These are phyloP conservation scores for Hibiscus mutabilis DNA, from an alignment of 345 rosid species.

Conservation along the genomic window DNA sequence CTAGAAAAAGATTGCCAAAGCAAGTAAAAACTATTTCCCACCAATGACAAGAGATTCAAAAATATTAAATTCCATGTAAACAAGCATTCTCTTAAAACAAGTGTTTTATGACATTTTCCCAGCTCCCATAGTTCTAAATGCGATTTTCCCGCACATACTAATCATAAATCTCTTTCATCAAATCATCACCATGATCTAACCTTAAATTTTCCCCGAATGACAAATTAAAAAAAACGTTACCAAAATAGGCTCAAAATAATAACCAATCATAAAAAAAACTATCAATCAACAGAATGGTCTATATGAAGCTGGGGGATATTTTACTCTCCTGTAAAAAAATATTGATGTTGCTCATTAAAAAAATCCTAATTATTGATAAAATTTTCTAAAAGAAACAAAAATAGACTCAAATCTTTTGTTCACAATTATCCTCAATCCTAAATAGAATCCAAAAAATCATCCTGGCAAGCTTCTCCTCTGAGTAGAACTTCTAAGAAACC, in stretches of 20 bases:
- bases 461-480: not conserved
- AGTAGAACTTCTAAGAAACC: not conserved
- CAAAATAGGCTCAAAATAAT: not conserved
- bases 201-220: not conserved
- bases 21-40: not conserved
- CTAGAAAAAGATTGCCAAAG: not conserved
- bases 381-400: not conserved
- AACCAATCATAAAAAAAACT: not conserved
- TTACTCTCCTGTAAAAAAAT: not conserved
- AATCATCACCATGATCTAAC: not conserved
- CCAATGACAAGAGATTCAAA: not conserved
- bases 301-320: not conserved
- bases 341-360: not conserved
- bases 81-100: not conserved
- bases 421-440: not conserved
- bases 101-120: not conserved
- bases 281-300: not conserved
- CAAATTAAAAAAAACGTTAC: too few species aligned
- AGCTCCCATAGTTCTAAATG: constrained; percentile 3
- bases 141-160: not conserved
- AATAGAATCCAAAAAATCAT: not conserved
- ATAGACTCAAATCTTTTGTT: not conserved
- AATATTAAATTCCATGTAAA: not conserved
- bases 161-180: not conserved
- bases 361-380: not conserved